Conservation (phyloP, 2,329 filamentous ascomycete species). For the Nemania bipapillata region DNA sequence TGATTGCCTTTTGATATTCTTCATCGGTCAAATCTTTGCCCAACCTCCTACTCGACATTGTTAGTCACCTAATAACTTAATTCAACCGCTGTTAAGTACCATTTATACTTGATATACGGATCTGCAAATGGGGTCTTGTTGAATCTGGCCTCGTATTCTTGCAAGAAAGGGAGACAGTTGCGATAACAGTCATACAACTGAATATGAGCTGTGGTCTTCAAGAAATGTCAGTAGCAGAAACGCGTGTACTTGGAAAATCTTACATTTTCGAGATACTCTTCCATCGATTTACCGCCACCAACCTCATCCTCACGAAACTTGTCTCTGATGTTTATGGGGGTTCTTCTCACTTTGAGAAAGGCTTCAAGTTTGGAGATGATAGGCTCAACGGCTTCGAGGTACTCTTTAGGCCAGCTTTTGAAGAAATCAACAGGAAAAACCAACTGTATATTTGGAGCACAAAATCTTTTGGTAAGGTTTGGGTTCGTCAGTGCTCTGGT, state of each 20-base stretch:
- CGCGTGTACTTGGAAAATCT: background rate
- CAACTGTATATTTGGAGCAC: background rate
- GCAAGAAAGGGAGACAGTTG: background rate
- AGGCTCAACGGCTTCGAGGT: background rate
- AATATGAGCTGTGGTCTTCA: constrained; percentile 1
- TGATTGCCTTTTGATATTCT: background rate
- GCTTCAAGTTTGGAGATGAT: background rate
- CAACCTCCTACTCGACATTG: background rate
- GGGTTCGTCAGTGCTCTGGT: background rate
- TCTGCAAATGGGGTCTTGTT: background rate
- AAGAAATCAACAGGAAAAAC: background rate
- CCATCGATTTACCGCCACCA: background rate
- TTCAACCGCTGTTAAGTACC: background rate
- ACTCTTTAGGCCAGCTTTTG: background rate
- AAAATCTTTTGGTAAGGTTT: background rate
- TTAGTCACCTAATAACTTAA: background rate
- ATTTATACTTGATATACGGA: background rate
- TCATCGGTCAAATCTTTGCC: background rate
- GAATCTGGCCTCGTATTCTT: background rate
- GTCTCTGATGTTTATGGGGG: background rate
- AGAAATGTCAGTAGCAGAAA: background rate
- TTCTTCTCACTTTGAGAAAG: background rate
- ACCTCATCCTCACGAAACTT: background rate
- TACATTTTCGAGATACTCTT: background rate
- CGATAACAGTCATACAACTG: constrained; percentile 1